phyloP scores from a whole-genome alignment of 208 protist species.

The Paratrypanosoma confusum region DNA sequence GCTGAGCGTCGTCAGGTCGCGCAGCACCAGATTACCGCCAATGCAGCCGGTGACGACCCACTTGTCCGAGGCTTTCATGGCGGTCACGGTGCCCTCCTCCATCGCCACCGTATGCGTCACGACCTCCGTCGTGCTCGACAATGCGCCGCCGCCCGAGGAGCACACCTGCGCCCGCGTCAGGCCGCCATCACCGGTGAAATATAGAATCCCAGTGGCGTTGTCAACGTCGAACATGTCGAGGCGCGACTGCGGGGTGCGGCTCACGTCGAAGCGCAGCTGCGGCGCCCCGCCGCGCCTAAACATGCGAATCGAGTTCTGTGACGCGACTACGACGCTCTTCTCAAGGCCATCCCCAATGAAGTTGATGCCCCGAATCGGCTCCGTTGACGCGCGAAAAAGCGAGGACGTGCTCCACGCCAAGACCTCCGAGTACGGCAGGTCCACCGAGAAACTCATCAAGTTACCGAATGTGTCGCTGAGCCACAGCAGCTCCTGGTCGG shows the following conservation, averaged over 20 bases:
- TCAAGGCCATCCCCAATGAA: constrained; percentile 44
- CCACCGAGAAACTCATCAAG: constrained; percentile 68
- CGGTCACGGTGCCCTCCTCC: constrained; percentile 35
- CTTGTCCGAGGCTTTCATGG: constrained; percentile 47
- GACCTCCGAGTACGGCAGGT: constrained; percentile 36
- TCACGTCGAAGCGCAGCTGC: constrained; percentile 46
- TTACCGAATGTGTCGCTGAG: constrained; percentile 65
- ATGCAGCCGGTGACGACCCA: constrained; percentile 64
- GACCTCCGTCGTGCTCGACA: too few relatives aligned
- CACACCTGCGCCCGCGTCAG: constrained; percentile 56
- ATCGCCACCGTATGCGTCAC: constrained; percentile 39
- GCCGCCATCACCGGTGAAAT: constrained; percentile 70
- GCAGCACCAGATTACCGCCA: constrained; percentile 47
- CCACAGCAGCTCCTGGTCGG: constrained; percentile 80
- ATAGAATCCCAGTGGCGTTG: constrained; percentile 50
- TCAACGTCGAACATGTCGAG: constrained; percentile 73
- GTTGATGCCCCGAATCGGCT: constrained; percentile 45
- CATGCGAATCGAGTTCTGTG: constrained; percentile 62
- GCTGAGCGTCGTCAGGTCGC: constrained; percentile 29
- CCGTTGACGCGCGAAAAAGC: constrained; percentile 59
- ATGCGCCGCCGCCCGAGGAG: constrained; percentile 22
- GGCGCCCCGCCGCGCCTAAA: constrained; percentile 72
- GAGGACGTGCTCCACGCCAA: constrained; percentile 67
- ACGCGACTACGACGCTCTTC: constrained; percentile 63
- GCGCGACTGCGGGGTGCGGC: constrained; percentile 53